A percentile compares a stretch with the other conserved stretches of the same genome.
phyloP scores from a whole-genome alignment of 2,329 filamentous ascomycete species.

The Fusarium stilboides region DNA sequence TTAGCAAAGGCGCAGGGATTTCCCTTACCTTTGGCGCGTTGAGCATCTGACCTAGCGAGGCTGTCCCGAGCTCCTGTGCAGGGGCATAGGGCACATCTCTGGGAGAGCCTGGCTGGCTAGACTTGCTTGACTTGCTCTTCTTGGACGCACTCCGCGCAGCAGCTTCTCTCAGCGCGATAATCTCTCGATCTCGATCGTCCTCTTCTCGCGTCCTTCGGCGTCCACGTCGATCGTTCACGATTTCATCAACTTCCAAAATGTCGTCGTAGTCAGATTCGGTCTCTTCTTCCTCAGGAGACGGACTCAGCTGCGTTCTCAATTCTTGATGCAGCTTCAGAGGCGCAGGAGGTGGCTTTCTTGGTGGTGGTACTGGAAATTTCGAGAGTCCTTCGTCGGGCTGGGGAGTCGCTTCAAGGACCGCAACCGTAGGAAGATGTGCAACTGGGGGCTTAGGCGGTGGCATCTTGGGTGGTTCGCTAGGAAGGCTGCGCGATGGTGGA shows the following conservation, averaged over 20 bases:
- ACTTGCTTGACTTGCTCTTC: slow-evolving; percentile 75
- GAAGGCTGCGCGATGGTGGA: slow-evolving; percentile 71
- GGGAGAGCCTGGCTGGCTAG: slow-evolving; percentile 49
- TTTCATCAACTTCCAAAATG: slow-evolving; percentile 77
- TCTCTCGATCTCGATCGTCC: slow-evolving; percentile 84
- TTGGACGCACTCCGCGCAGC: slow-evolving; percentile 81
- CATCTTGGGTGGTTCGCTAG: slow-evolving; percentile 65
- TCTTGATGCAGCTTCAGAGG: slow-evolving; percentile 77
- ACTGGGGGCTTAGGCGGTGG: slow-evolving; percentile 68
- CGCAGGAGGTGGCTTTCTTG: slow-evolving; percentile 87
- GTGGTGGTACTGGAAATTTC: slow-evolving; percentile 72
- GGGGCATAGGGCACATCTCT: slow-evolving; percentile 53
- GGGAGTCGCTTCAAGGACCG: slow-evolving; percentile 62
- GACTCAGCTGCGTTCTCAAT: slow-evolving; percentile 39
- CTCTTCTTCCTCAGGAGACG: slow-evolving; percentile 69
- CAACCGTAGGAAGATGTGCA: slow-evolving; percentile 56
- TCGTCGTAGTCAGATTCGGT: slow-evolving; percentile 90
- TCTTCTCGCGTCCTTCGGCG: slow-evolving; percentile 89
- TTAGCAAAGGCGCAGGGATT: slow-evolving; percentile 65
- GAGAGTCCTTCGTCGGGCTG: slow-evolving; percentile 61
- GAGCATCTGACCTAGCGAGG: slow-evolving; percentile 69
- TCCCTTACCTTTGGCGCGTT: slow-evolving; percentile 56
- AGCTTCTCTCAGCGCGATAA: slow-evolving; percentile 75
- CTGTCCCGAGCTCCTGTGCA: slow-evolving; percentile 59
- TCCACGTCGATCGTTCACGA: slow-evolving; percentile 75